Percentiles rank a stretch among this genome's conserved stretches.
Conservation (phyloP, 129 eudicot genomes). For the Logfia minima region DNA sequence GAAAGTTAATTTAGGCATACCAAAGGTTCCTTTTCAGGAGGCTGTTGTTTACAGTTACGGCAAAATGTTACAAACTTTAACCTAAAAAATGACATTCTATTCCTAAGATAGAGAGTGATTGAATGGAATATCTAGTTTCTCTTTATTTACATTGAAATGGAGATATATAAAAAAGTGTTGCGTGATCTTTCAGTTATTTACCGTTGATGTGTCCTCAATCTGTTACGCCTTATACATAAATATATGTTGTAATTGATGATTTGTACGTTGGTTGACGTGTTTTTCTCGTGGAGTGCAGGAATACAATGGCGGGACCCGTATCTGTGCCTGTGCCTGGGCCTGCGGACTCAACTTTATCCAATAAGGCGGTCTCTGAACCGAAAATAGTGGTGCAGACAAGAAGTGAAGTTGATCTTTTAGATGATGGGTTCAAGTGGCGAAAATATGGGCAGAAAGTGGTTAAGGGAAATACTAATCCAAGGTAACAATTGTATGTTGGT, state of each 20-base stretch:
- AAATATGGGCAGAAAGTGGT: conserved; percentile 98
- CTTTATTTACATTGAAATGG: not conserved
- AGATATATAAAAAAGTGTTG: not conserved
- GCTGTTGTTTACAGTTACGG: not conserved
- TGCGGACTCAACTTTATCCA: conserved; percentile 40
- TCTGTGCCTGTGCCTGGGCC: conserved; percentile 29
- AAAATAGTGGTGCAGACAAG: conserved; percentile 89
- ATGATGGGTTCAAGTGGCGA: conserved; percentile 97
- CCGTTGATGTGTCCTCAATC: not conserved
- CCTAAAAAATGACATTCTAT: not conserved
- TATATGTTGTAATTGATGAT: not conserved
- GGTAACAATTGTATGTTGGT: conserved; percentile 40
- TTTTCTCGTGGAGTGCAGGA: conserved; percentile 45
- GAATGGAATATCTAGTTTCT: not conserved
- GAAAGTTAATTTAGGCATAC: not conserved
- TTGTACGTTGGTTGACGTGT: conserved; percentile 21
- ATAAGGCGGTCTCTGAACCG: conserved; percentile 63
- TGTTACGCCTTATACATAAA: not conserved
- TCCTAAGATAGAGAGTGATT: not conserved
- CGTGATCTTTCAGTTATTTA: no score
- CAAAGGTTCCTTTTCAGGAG: not conserved
- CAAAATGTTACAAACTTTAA: not conserved
- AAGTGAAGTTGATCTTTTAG: conserved; percentile 96
- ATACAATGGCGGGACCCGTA: conserved; percentile 38
- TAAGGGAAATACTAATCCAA: conserved; percentile 93